Base-by-base conservation (phyloP, 192 early-diverging fungal genomes). In the Mortierella alpina region DNA sequence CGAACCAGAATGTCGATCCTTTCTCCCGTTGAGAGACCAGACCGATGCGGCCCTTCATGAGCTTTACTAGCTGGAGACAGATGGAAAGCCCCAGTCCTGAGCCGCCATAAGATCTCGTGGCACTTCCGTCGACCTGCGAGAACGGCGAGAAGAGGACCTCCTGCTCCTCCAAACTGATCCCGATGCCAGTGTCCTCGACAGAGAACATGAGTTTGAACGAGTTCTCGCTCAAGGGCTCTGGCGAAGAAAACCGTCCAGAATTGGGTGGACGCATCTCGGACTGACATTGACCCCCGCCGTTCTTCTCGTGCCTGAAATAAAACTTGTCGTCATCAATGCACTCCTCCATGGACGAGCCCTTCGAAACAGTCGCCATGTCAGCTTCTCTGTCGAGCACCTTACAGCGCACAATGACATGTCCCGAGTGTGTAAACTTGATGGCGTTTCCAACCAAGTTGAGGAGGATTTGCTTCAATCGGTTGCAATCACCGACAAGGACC, bases 11-110 rank as follows among this genome's bases (percentile, higher is more conserved):
- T 5, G 74, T 86, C 10, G 87, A 88, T 2, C 87, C 87, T 22
- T 77, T 59, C 4, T 68, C 69, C 14, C 72, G 80, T 12, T 80
- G 64, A 44, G 85, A 85, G n/a, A 44, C 63, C 7, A 86, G 82
- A n/a, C 82, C 79, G 11, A 89, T 81, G 3, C 65, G 59, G 20
- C 91, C 91, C 53, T 84, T 85, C 90, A 91, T 91, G 47, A 91
- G 56, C 44, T 83, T 86, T n/a, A 89, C 87, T 10, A 91, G 70
- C 23, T 88, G 85, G 4, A 86, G 66, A 41, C 88, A 90, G 46
- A 92, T 92, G 3, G 89, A 90, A 15, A 92, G 70, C 5, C 91
- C 91, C 10, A 92, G 74, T 52, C 91, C 91, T 18, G 89, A 91
- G 20, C 91, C 91, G 23, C 90, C 91, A 77, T 89, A 91, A 53